Base-by-base conservation (phyloP, 805 yeast genomes). In the Myxozyma mucilagina region DNA sequence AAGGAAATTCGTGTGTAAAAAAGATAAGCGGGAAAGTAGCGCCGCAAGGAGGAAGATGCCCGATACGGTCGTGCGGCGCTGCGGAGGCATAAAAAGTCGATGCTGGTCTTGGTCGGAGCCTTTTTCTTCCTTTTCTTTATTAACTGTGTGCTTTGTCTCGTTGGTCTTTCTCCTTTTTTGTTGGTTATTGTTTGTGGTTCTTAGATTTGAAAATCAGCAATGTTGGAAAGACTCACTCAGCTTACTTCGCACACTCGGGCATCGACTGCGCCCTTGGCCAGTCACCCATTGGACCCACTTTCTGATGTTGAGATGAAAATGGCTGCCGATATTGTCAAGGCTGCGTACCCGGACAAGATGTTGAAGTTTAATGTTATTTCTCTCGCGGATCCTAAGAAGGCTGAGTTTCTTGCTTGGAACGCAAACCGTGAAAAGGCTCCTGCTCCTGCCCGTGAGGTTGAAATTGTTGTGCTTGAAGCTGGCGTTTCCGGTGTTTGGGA, bases 361-460 rank as follows among this genome's bases (percentile, higher is more conserved):
- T 76, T 87, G 62, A 70, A 79, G 42, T 87, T 87, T 79, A 87
- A 87, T 75, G 85, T 89, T 39, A 79, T 87, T 64, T 84, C 91
- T 43, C 75, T 87, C 57, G 80, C 83, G 70, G 93, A 87, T 75
- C 93, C 93, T 64, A 75, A 84, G 62, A 87, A 87, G 74, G 77
- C 76, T 62, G 83, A 82, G 6, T 87, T 78, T 75, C 79, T 84
- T 64, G 80, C 78, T 51, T 87, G 91, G 91, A 88, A 85, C 66
- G 72, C 78, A 52, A 76, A 75, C 59, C 67, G 67, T 6, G 68
- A 24, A 24, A 59, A 62, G 11, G 57, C 56, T 13, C 87, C 86
- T 29, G 79, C 85, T n/a, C 92, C 92, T 31, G 86, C 86, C 59
- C 80, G 93, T 73, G 75, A 85, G 69, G 89, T 87, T 18, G 85